Evolutionary conservation across 2,329 filamentous ascomycete genomes (phyloP), one percentile per base, ranked within the genome.

Genomic region (Nigrograna mackinnonii): DNA sequence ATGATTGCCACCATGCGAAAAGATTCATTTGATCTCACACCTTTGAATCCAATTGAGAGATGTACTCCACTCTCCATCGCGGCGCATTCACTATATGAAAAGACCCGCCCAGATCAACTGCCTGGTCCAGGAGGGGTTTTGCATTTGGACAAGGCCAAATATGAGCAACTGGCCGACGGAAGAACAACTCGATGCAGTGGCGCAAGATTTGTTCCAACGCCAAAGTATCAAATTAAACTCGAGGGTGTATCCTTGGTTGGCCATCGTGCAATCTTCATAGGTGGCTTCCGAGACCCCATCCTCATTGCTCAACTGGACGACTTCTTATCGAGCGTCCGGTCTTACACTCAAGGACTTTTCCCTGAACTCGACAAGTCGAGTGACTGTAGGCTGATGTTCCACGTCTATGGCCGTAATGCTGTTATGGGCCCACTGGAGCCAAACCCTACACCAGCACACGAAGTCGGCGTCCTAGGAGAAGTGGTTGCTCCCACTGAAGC

Each of bases 41-140:
- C 77, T 0, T 50, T 72, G 0, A 57, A 64, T 4, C 61, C 68
- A 0, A 45, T 46, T 0, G 64, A 70, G 0, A 59, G 59, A 1
- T 79, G 77, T 44, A 78, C 72, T 0, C 67, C 73, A 0, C 43
- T 73, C 0, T 74, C 72, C 0, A 75, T 80, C 1, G 77, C 77
- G 1, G 73, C 77, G 0, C 77, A 80, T 41, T 72, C 75, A 0
- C 55, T 80, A 4, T 80, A 80, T 37, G 78, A 79, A 58, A 80
- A 79, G 43, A 67, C 70, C 0, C 55, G 77, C 12, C 77, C 78
- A 0, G 78, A 80, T 49, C 51, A 73, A 2, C 51, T 79, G 1
- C 44, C 62, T 2, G 78, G 78, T 0, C 78, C 77, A 0, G 78
- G 77, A 0, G 32, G 32, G 7, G 20, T 37, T 18, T 22, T 36